Percentiles rank a stretch among this genome's conserved stretches.
phyloP scores from a whole-genome alignment of 2,329 filamentous ascomycete species.

The Microdochium paspali region DNA sequence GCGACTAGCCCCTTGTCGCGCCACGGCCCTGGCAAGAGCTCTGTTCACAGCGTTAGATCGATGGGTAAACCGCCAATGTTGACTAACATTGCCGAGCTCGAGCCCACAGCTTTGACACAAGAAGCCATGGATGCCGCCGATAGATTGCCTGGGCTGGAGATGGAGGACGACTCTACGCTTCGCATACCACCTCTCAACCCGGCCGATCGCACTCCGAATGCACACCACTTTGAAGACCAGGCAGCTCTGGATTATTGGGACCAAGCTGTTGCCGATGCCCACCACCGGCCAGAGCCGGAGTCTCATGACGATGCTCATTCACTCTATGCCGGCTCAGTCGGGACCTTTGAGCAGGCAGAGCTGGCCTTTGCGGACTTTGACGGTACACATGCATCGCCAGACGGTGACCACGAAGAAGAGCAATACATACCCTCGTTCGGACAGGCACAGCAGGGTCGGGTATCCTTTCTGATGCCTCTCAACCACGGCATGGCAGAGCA shows the following conservation, averaged over 20 bases:
- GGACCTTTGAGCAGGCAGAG: conserved; percentile 56
- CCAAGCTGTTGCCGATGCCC: conserved; percentile 11
- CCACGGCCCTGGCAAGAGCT: conserved; percentile 45
- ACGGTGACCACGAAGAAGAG: conserved; percentile 11
- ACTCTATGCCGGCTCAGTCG: conserved; percentile 40
- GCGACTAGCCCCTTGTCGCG: conserved; percentile 32
- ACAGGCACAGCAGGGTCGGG: background rate
- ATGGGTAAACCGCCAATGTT: conserved; percentile 34
- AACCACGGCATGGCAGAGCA: conserved; percentile 9
- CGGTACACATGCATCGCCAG: conserved; percentile 53
- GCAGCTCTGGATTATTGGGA: conserved; percentile 18
- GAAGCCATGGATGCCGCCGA: conserved; percentile 47
- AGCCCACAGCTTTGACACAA: conserved; percentile 39
- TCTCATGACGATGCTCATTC: conserved; percentile 22
- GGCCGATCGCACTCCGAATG: conserved; percentile 16
- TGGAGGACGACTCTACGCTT: conserved; percentile 25
- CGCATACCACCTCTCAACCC: conserved; percentile 13
- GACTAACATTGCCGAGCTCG: conserved; percentile 48
- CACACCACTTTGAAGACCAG: conserved; percentile 12
- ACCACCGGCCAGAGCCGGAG: conserved; percentile 2
- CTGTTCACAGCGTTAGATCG: conserved; percentile 39
- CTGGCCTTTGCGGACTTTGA: conserved; percentile 73
- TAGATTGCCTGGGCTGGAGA: conserved; percentile 18
- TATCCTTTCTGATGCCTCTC: background rate
- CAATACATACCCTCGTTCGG: conserved; percentile 1